A percentile compares a stretch with the other conserved stretches of the same genome.
These are phyloP conservation scores for Lolium multiflorum DNA, from an alignment of 176 grass and related monocot genomes.

Conservation along the genomic window DNA sequence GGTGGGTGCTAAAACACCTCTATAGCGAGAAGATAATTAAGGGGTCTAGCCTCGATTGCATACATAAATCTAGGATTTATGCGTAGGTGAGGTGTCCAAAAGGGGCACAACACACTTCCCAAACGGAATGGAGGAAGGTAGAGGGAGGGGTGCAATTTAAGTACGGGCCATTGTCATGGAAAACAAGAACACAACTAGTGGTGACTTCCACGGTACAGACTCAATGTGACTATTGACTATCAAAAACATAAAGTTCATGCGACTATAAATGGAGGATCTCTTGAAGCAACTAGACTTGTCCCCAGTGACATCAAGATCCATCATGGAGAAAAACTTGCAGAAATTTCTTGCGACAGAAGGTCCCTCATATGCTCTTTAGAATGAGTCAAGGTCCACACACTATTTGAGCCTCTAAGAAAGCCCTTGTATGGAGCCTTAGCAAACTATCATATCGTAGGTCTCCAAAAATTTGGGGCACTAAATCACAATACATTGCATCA, in stretches of 20 bases:
- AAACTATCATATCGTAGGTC: not conserved
- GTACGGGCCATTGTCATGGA: too few species aligned
- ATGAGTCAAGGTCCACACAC: not conserved
- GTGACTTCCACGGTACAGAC: too few species aligned
- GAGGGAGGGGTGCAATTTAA: too few species aligned
- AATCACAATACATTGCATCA: not conserved
- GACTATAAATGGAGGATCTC: not conserved
- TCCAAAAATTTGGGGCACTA: not conserved
- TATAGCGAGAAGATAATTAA: not conserved
- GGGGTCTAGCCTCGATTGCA: too few species aligned
- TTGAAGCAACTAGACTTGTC: not conserved
- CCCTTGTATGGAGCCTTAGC: not conserved
- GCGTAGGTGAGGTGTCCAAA: too few species aligned
- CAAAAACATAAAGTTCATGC: not conserved
- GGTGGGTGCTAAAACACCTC: not conserved
- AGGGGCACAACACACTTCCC: too few species aligned
- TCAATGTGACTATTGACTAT: too few species aligned
- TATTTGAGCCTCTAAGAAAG: not conserved
- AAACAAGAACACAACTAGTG: too few species aligned
- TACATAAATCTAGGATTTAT: not conserved
- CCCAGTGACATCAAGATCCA: not conserved
- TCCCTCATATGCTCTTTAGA: not conserved
- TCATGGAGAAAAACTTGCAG: not conserved
- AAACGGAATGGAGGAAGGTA: too few species aligned
- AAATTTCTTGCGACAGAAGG: too few species aligned